Evolutionary conservation across 306 rosid genomes (phyloP).

Genomic region (Glycine tomentella): DNA sequence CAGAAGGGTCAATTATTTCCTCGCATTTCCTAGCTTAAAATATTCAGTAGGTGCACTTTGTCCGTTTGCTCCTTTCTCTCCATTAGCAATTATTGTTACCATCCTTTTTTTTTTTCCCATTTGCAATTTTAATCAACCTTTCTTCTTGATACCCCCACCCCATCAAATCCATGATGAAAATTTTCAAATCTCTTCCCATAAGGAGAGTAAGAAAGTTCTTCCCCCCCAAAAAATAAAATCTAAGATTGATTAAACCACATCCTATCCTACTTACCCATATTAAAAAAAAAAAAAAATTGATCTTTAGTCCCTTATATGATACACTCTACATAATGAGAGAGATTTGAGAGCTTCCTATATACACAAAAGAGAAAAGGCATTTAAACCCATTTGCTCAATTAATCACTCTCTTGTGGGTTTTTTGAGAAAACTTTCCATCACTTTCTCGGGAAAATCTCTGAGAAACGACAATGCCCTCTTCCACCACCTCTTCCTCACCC

Average conservation of each 20-base stretch:
- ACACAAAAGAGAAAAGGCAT: neutral
- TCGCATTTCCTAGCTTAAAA: neutral
- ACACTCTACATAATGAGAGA: conserved; percentile 10
- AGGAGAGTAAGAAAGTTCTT: conserved; percentile 13
- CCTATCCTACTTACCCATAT: neutral
- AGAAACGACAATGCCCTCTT: conserved; percentile 48
- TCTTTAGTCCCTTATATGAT: neutral
- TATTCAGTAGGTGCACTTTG: conserved; percentile 23
- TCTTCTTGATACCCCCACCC: neutral
- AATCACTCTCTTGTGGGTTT: conserved; percentile 21
- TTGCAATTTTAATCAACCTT: too few species aligned
- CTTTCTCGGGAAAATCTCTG: conserved; percentile 34
- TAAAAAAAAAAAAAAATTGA: neutral
- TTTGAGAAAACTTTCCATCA: conserved; percentile 18
- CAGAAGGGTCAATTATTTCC: neutral
- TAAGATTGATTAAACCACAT: neutral
- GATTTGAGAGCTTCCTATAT: conserved; percentile 26
- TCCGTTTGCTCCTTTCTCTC: neutral
- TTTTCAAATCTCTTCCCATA: conserved; percentile 34
- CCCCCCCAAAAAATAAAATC: neutral
- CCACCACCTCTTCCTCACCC: neutral
- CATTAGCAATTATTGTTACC: neutral
- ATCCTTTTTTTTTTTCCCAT: neutral
- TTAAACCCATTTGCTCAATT: conserved; percentile 1
- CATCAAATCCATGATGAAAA: neutral